Conservation (phyloP, 257 asterid genomes). For the Euphrasia confusa region DNA sequence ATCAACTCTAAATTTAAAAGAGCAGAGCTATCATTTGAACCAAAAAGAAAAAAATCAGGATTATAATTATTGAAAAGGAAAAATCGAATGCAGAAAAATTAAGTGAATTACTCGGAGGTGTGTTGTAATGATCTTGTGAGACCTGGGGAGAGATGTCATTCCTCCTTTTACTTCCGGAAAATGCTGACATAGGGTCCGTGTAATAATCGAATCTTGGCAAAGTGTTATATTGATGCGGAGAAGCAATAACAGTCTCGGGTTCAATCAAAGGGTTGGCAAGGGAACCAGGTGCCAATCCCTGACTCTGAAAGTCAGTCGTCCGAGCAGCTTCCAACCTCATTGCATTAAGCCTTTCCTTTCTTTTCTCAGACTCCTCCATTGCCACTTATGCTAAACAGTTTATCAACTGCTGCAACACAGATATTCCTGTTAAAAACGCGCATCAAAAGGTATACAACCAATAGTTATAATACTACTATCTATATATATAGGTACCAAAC, state of each 20-base stretch:
- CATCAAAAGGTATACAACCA: neutral
- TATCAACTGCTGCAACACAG: conserved; percentile 21
- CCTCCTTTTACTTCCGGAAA: conserved; percentile 48
- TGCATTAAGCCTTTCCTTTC: conserved; percentile 69
- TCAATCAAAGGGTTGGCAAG: conserved; percentile 70
- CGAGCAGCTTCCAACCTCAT: conserved; percentile 60
- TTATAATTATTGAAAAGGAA: neutral
- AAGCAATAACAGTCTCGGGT: conserved; percentile 24
- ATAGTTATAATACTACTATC: neutral
- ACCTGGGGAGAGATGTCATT: conserved; percentile 42
- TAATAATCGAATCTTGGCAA: conserved; percentile 69
- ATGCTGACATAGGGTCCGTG: conserved; percentile 85
- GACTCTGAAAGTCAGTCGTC: conserved; percentile 25
- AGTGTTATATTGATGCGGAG: conserved; percentile 25
- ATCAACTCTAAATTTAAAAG: neutral
- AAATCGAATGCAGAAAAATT: neutral
- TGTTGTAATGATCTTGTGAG: conserved; percentile 38
- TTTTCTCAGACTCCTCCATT: conserved; percentile 79
- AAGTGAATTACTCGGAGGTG: conserved; percentile 49
- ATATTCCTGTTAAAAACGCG: conserved; percentile 7
- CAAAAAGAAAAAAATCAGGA: neutral
- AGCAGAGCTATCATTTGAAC: neutral
- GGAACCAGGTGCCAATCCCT: conserved; percentile 30
- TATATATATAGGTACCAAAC: neutral
- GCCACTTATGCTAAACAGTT: conserved; percentile 19